phyloP scores from a whole-genome alignment of 78 protist genomes.

The Dictyostelium purpureum region DNA sequence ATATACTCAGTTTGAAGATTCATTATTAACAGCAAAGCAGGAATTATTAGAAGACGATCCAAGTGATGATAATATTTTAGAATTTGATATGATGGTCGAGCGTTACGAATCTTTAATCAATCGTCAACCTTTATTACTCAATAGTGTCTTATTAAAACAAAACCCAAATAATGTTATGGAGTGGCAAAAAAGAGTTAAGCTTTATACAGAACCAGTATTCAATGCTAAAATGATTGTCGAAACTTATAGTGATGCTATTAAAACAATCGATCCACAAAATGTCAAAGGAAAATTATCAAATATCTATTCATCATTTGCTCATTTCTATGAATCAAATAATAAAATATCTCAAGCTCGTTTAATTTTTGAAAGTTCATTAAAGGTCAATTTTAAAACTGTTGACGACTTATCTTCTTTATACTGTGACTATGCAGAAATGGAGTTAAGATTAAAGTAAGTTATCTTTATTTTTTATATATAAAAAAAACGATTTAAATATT shows the following conservation, averaged over 20 bases:
- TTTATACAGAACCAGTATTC: conserved; percentile 64
- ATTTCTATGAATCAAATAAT: conserved; percentile 73
- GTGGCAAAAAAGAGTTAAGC: conserved; percentile 95
- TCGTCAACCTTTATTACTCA: conserved; percentile 90
- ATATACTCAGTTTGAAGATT: conserved; percentile 95
- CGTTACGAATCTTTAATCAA: conserved; percentile 89
- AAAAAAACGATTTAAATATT: too few species aligned
- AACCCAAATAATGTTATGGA: conserved; percentile 98
- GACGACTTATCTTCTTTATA: conserved; percentile 95
- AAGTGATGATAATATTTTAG: conserved; percentile 55
- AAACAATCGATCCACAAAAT: conserved; percentile 84
- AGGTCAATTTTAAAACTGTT: conserved; percentile 43
- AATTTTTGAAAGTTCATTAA: conserved; percentile 84
- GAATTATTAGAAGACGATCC: conserved; percentile 20
- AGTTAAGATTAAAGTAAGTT: conserved; percentile 79
- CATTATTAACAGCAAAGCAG: conserved; percentile 80
- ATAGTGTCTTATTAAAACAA: conserved; percentile 92
- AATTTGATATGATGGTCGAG: conserved; percentile 87
- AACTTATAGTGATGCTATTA: conserved; percentile 84
- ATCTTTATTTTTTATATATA: neutral
- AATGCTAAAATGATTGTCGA: conserved; percentile 59
- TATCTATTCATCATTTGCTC: conserved; percentile 88
- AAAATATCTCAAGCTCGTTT: conserved; percentile 80
- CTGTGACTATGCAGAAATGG: conserved; percentile 97
- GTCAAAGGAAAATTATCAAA: conserved; percentile 88